Conservation (phyloP, 768 basidiomycete genomes). For the Multifurca ochricompacta region DNA sequence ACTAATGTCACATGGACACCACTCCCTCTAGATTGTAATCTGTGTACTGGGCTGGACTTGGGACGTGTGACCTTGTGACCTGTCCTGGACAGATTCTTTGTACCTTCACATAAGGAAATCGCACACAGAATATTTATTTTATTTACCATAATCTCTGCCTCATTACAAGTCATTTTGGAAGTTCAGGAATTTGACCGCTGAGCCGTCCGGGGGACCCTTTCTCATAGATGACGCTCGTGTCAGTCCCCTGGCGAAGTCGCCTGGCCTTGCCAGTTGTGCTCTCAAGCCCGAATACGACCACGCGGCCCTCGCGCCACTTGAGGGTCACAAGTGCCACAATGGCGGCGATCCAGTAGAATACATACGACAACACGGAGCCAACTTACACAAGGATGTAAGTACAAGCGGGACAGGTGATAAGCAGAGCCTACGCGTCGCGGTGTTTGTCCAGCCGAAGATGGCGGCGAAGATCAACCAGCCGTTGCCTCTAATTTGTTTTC, state of each 20-base stretch:
- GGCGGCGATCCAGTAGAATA: constrained; percentile 88
- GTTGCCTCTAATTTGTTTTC: constrained; percentile 40
- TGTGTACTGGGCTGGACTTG: too few species aligned
- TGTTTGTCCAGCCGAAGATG: constrained; percentile 86
- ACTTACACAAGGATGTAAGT: constrained; percentile 29
- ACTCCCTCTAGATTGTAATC: too few species aligned
- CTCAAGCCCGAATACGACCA: constrained; percentile 7
- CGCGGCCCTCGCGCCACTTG: constrained; percentile 42
- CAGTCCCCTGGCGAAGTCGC: neutral
- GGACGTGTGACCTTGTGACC: too few species aligned
- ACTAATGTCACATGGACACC: too few species aligned
- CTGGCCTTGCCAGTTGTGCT: constrained; percentile 11
- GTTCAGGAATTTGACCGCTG: constrained; percentile 2
- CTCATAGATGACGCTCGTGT: neutral
- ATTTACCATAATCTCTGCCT: neutral
- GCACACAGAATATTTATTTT: neutral
- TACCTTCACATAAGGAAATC: too few species aligned
- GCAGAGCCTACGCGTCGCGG: constrained; percentile 48
- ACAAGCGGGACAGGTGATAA: neutral
- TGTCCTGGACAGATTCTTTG: too few species aligned
- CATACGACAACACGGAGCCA: constrained; percentile 78
- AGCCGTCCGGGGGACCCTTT: neutral
- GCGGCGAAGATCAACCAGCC: constrained; percentile 82
- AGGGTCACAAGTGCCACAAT: constrained; percentile 56
- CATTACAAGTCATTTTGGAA: constrained; percentile 3